phyloP scores from a whole-genome alignment of 1,284 basidiomycete species.

The Agroathelia rolfsii region DNA sequence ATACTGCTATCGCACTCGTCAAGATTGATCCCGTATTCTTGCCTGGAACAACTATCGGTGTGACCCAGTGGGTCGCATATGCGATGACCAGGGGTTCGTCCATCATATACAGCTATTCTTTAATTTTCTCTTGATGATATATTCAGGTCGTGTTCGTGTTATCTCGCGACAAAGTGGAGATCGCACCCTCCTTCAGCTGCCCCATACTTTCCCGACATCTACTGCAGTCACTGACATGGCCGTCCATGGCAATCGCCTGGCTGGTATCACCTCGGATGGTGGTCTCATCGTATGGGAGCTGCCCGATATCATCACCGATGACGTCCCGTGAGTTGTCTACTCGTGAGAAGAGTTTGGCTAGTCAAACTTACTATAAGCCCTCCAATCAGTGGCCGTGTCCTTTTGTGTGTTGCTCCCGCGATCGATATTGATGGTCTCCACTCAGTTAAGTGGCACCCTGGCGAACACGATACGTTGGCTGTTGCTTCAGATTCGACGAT shows the following conservation, averaged over 20 bases:
- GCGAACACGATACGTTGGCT: slow-evolving; percentile 63
- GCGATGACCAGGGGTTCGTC: slow-evolving; percentile 73
- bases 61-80: slow-evolving; percentile 81
- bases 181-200: slow-evolving; percentile 70
- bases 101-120: slow-evolving; percentile 3
- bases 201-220: slow-evolving; percentile 45
- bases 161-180: slow-evolving; percentile 79
- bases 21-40: slow-evolving; percentile 73
- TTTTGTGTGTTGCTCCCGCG: slow-evolving; percentile 61
- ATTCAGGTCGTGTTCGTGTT: slow-evolving; percentile 64
- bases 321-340: slow-evolving; percentile 54
- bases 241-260: slow-evolving; percentile 68
- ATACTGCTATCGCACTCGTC: slow-evolving; percentile 74
- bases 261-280: slow-evolving; percentile 75
- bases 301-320: slow-evolving; percentile 69
- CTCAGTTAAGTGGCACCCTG: slow-evolving; percentile 77
- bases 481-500: slow-evolving; percentile 66
- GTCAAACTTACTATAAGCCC: slow-evolving; percentile 10
- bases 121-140: slow-evolving; percentile 3
- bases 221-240: slow-evolving; percentile 75
- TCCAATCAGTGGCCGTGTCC: slow-evolving; percentile 44
- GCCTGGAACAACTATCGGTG: slow-evolving; percentile 75
- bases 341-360: slow-evolving; percentile 2
- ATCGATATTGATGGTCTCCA: slow-evolving; percentile 51
- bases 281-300: slow-evolving; percentile 81